These are phyloP conservation scores for Berberis vulgaris DNA, from an alignment of 164 flowering plant genomes.

Conservation along the genomic window DNA sequence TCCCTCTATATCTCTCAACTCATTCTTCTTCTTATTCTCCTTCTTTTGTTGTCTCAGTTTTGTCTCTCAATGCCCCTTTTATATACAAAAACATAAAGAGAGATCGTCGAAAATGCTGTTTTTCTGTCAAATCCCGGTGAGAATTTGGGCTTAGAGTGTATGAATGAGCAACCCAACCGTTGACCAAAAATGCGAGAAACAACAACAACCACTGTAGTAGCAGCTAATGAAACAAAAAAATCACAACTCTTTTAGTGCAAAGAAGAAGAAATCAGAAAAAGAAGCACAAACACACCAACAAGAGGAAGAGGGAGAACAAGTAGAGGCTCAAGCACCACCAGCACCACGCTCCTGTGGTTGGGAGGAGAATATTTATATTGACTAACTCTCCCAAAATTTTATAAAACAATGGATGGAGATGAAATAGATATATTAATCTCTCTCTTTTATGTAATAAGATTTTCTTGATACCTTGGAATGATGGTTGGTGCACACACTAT, in stretches of 20 bases:
- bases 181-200: slow-evolving; percentile 31
- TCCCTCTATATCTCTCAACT: neutral
- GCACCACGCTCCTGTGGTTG: slow-evolving; percentile 14
- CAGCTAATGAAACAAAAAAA: slow-evolving; percentile 11
- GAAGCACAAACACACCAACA: slow-evolving; percentile 24
- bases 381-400: no score
- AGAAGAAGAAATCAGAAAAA: slow-evolving; percentile 4
- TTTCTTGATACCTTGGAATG: no score
- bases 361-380: slow-evolving; percentile 46
- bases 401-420: no score
- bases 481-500: no score
- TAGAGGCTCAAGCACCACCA: neutral
- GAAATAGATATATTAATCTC: no score
- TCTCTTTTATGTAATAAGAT: no score
- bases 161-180: neutral
- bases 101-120: slow-evolving; percentile 22
- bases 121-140: slow-evolving; percentile 8
- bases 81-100: slow-evolving; percentile 10
- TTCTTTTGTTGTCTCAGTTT: no score
- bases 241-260: neutral
- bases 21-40: no score
- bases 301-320: neutral
- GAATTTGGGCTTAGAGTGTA: slow-evolving; percentile 1
- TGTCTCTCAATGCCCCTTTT: neutral
- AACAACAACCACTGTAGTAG: neutral